Evolutionary conservation across 352 stramenopile species (phyloP).

Genomic region (Globisporangium okanoganense): DNA sequence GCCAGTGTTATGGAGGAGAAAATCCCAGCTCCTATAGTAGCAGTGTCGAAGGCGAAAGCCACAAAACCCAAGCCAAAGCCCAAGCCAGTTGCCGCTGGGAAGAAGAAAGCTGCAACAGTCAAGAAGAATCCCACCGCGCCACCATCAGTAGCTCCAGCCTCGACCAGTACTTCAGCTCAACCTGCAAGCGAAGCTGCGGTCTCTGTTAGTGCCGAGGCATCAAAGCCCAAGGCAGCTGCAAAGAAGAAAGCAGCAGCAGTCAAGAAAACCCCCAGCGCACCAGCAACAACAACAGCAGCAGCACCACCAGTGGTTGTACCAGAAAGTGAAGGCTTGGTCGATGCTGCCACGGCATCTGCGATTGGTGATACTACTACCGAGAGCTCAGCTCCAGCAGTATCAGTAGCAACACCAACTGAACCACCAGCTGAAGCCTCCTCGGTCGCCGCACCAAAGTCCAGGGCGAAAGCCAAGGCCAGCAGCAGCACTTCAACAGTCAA

Average conservation of each 20-base stretch:
- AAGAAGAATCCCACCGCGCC: not conserved
- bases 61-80: not conserved
- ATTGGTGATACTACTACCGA: not conserved
- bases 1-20: not conserved
- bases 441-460: not conserved
- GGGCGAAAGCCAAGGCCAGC: not conserved
- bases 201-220: not conserved
- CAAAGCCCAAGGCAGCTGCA: not conserved
- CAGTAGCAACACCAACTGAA: not conserved
- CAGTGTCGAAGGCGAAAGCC: not conserved
- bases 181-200: too few relatives aligned
- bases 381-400: not conserved
- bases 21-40: not conserved
- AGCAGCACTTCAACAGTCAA: constrained; percentile 6
- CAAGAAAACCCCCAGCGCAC: not conserved
- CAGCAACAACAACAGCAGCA: not conserved
- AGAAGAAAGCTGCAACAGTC: not conserved
- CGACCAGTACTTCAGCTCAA: too few relatives aligned
- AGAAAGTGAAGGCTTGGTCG: not conserved
- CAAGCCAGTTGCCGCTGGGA: not conserved
- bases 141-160: not conserved
- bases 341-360: not conserved
- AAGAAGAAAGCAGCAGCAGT: constrained; percentile 1
- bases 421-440: not conserved
- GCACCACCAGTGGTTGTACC: not conserved